Percentiles rank a stretch among this genome's conserved stretches.
Conservation (phyloP, 176 grass and related monocot species). For the bread wheat (Triticum aestivum) region DNA sequence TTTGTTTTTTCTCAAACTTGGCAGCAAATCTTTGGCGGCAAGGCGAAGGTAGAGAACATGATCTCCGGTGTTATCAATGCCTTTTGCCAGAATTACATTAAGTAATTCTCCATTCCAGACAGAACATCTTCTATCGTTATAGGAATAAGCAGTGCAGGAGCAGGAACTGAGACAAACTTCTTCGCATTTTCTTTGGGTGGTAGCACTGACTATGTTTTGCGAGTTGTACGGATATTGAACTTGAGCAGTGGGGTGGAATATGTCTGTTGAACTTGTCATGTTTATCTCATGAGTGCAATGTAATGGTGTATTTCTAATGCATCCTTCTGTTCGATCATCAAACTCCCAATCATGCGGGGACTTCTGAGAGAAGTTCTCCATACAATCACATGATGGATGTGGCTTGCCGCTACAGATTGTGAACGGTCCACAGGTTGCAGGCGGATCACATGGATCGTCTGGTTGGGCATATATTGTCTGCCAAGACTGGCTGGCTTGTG, state of each 20-base stretch:
- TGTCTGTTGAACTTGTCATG: neutral
- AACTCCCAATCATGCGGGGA: neutral
- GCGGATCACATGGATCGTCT: neutral
- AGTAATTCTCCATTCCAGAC: neutral
- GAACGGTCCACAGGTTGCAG: neutral
- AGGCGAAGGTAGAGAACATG: neutral
- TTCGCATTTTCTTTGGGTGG: neutral
- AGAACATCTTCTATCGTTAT: neutral
- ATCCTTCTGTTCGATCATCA: neutral
- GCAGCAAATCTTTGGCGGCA: neutral
- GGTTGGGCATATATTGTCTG: neutral
- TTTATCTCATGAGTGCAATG: neutral
- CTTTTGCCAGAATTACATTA: neutral
- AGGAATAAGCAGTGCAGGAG: conserved; percentile 1
- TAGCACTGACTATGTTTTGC: neutral
- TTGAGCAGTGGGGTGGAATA: neutral
- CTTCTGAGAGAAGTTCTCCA: neutral
- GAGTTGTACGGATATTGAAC: neutral
- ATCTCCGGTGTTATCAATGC: neutral
- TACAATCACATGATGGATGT: neutral
- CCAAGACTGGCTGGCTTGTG: neutral
- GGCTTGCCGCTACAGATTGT: neutral
- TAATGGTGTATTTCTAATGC: neutral
- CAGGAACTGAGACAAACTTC: neutral
- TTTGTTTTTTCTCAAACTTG: neutral